Base-by-base conservation (phyloP, 805 yeast species). In the Metschnikowia bowlesiae region DNA sequence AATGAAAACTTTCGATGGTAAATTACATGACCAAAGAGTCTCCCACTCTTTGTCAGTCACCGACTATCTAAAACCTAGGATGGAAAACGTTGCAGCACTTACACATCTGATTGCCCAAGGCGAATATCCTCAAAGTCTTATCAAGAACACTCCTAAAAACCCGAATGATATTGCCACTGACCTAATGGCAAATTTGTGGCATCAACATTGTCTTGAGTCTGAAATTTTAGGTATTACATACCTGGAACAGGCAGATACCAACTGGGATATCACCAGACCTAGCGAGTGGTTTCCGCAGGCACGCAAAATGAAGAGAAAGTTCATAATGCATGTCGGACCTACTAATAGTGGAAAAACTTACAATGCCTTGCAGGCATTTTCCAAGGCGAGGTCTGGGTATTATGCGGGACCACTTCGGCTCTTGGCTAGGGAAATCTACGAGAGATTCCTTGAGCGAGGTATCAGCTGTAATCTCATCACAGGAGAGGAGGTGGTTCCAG, bases 331-430 rank as follows among this genome's bases (percentile, higher is more conserved):
- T 64, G 88, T 94, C 9, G 99, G 99, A 0, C 99, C 99, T 1
- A 94, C 99, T 0, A 94, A 94, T 65, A 84, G 94, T 57, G 99
- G 99, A 10, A 94, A 94, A 62, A 94, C 98, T 0, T 87, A 88
- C 62, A 78, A 80, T 44, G 96, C 98, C 0, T 69, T 94, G 42
- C 75, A 85, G 59, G 76, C 82, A 49, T 73, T 94, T 44, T 83
- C 83, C 57, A 60, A 66, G 18, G 82, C 89, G 13, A 74, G 81
- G 32, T 76, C 83, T 16, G 99, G 99, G 0, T 87, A 86, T 57
- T 94, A 85, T 67, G 98, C 98, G 0, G 98, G 98, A 0, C 99
- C 99, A 0, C 70, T 94, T 43, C 75, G 99, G 53, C 73, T 94
- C 49, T 73, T 94, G 47, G 99, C 98, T 0, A 74, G 97, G 53